phyloP scores from a whole-genome alignment of 2,329 filamentous ascomycete species.

The Coniella lustricola region DNA sequence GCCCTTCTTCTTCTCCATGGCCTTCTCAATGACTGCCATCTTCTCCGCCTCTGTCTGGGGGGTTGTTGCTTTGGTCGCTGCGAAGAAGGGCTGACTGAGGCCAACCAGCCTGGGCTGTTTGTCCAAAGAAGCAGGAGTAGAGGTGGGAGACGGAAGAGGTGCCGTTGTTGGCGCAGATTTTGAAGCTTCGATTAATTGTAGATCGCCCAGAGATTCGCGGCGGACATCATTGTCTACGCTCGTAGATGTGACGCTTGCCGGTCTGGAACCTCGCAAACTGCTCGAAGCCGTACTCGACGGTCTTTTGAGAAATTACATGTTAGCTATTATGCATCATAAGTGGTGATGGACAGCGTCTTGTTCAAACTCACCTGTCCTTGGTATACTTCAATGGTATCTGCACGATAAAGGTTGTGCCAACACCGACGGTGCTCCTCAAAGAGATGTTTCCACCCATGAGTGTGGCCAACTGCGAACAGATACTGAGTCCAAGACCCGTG shows the following conservation, averaged over 20 bases:
- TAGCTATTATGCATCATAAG: neutral
- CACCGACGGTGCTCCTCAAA: slow-evolving; percentile 63
- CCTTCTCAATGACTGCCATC: slow-evolving; percentile 57
- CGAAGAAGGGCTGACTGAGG: slow-evolving; percentile 76
- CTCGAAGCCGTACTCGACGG: slow-evolving; percentile 49
- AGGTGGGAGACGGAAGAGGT: too few relatives aligned
- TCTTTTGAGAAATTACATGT: slow-evolving; percentile 23
- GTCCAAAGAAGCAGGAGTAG: slow-evolving; percentile 43
- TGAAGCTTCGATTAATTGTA: slow-evolving; percentile 20
- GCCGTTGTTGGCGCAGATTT: slow-evolving; percentile 11
- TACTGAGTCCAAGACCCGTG: slow-evolving; percentile 80
- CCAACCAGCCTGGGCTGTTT: slow-evolving; percentile 74
- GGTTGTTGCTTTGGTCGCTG: slow-evolving; percentile 32
- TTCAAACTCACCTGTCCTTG: slow-evolving; percentile 50
- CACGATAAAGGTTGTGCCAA: slow-evolving; percentile 77
- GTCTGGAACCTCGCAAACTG: slow-evolving; percentile 40
- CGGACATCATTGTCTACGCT: slow-evolving; percentile 28
- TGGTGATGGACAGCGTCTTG: neutral
- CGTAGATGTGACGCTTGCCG: slow-evolving; percentile 37
- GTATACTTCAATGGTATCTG: slow-evolving; percentile 73
- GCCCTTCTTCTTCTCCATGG: slow-evolving; percentile 55
- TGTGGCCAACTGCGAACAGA: slow-evolving; percentile 77
- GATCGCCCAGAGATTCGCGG: slow-evolving; percentile 23
- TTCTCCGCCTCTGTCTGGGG: slow-evolving; percentile 47
- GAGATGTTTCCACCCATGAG: slow-evolving; percentile 76